Evolutionary conservation across 129 eudicot species (phyloP), one percentile per base, ranked within the genome.

Genomic region (Sambucus nigra): DNA sequence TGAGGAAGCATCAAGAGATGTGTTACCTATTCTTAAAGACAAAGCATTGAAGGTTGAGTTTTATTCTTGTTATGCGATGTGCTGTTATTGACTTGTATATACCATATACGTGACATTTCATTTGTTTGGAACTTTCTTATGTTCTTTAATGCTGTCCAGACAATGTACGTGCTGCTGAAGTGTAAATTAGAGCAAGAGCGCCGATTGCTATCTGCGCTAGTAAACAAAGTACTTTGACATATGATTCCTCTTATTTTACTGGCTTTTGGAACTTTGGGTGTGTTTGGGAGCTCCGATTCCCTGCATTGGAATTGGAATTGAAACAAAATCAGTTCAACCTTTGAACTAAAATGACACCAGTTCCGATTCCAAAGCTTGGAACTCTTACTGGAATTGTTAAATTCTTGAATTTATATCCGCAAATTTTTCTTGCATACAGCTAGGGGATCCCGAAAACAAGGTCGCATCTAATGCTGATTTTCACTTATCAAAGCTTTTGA

Each of bases 131-230:
- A 29, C 17, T 47, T 45, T 40, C 7, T 61, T 15, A 44, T 60
- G 59, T 68, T 25, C 31, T 25, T 9, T 22, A 2, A n/a, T 16
- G 29, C 40, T 53, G 27, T 45, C 47, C 79, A 92, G 99, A 82
- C 82, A 17, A 80, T 92, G 57, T 86, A 86, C 60, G 77, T 74
- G 0, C 52, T 92, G 76, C 81, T 92, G 64, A 75, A 44, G 59
- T 82, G 85, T 68, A 92, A 92, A 71, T 80, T 96, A 63, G 99
- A 92, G 67, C 99, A 86, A 78, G 99, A 92, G 73, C 87, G 94
- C 7, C 76, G 85, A 14, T 64, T 92, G 65, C 94, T 92, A 22
- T 70, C 96, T 59, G 83, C 92, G 5, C 73, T 92, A 53, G 99
- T 92, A 47, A 92, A 92, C 65, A 92, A 92, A 82, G 99, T 92